Evolutionary conservation across 2,329 filamentous ascomycete species (phyloP), one percentile per base, ranked within the genome.

Genomic region (Geosmithia putterillii): DNA sequence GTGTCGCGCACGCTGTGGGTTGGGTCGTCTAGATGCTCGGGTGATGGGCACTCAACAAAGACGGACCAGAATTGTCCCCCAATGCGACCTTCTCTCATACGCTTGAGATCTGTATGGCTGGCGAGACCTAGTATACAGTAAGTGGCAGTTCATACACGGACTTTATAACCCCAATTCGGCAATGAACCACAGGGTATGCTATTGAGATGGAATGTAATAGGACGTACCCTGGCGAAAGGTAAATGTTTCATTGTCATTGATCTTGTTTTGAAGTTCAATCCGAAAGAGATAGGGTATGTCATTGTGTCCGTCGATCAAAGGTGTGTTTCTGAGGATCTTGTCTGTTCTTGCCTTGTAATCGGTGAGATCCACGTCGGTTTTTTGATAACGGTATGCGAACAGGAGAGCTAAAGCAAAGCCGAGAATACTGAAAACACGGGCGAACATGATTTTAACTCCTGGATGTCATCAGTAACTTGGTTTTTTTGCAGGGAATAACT

Each of bases 281-380:
- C 48, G 46, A 7, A 50, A 38, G 6, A 45, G 20, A 14, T 44
- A 46, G 3, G 48, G 46, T 15, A 50, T 41, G 7, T 50, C 48
- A 42, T 50, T 50, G 38, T 50, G 48, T 9, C 48, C 48, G 9
- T 50, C 48, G 18, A 50, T 46, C 14, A 49, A 36, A 18, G 46
- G 46, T 15, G 44, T 47, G 15, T 36, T 43, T 17, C 23, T 25
- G 12, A 47, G 38, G 21, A 47, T 35, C 9, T 20, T 36, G 15
- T 38, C 28, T 20, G 45, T 43, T 21, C 45, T 37, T 20, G 21
- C 38, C 18, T 25, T 28, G 32, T 44, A 46, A 21, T 47, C 36
- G 4, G 22, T 8, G 8, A 25, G 9, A 15, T 40, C 38, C 3
- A 40, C 20, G 23, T 5, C 7, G 8, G 8, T 22, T 4, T 10